Evolutionary conservation across 2,329 filamentous ascomycete genomes (phyloP).

Genomic region (Knoxdaviesia capensis): DNA sequence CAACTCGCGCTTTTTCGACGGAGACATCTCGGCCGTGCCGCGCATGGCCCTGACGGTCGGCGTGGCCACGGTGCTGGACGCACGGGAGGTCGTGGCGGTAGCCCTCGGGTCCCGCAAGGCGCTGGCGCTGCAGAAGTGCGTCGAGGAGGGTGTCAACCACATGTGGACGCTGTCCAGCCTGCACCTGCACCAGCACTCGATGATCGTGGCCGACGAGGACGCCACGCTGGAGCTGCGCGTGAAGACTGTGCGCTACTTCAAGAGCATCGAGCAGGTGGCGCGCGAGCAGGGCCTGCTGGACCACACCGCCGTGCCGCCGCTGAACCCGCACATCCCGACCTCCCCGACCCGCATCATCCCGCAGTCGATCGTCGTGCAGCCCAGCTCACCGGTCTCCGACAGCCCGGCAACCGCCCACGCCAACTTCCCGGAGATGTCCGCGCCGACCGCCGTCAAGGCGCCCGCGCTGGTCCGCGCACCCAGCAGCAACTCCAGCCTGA

Average conservation of each 20-base stretch:
- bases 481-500: not conserved
- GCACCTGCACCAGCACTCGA: constrained; percentile 61
- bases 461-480: not conserved
- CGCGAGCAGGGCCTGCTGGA: constrained; percentile 20
- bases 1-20: constrained; percentile 67
- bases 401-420: not conserved
- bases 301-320: not conserved
- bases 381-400: constrained; percentile 14
- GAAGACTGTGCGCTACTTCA: constrained; percentile 56
- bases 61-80: constrained; percentile 65
- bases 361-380: constrained; percentile 20
- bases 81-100: constrained; percentile 64
- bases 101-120: constrained; percentile 69
- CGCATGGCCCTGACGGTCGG: constrained; percentile 71
- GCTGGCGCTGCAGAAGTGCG: constrained; percentile 56
- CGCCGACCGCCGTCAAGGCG: not conserved
- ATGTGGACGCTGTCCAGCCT: constrained; percentile 78
- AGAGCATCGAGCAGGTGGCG: constrained; percentile 46
- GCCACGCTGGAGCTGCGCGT: constrained; percentile 53
- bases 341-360: constrained; percentile 8
- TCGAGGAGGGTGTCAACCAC: constrained; percentile 69
- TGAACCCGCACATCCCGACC: not conserved
- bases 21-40: constrained; percentile 54
- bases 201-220: constrained; percentile 72
- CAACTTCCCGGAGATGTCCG: not conserved